Percentiles rank a stretch among this genome's conserved stretches.
These are phyloP conservation scores for Aspergillus tubingensis DNA, from an alignment of 2,329 filamentous ascomycete species.

Conservation along the genomic window DNA sequence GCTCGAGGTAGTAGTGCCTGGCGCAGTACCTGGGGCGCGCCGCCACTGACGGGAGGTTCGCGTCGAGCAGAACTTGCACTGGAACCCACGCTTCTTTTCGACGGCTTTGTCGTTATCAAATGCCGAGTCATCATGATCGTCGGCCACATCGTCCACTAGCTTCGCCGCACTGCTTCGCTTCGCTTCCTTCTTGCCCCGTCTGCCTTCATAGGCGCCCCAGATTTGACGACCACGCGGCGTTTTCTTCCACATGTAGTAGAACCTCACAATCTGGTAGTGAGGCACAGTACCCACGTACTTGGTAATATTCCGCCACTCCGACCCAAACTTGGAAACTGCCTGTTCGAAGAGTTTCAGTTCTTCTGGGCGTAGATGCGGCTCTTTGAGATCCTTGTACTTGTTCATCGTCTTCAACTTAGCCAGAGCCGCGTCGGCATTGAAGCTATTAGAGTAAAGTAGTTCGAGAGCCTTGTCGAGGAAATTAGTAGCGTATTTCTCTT, in stretches of 20 bases:
- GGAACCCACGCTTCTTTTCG: conserved; percentile 77
- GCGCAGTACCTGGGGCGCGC: conserved; percentile 75
- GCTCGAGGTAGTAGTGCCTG: conserved; percentile 68
- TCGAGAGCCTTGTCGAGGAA: conserved; percentile 81
- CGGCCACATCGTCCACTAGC: conserved; percentile 86
- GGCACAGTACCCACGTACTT: conserved; percentile 78
- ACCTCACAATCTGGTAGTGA: conserved; percentile 80
- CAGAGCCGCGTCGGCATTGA: conserved; percentile 70
- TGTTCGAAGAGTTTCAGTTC: conserved; percentile 93
- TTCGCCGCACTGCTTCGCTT: conserved; percentile 68
- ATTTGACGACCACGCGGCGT: conserved; percentile 79
- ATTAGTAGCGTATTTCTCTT: conserved; percentile 78
- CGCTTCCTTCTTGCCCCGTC: conserved; percentile 87
- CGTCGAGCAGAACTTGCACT: conserved; percentile 89
- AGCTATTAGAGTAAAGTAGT: conserved; percentile 70
- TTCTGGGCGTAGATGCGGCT: conserved; percentile 74
- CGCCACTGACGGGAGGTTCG: conserved; percentile 86
- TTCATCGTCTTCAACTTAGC: conserved; percentile 68
- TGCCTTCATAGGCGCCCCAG: conserved; percentile 84
- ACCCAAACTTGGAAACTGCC: conserved; percentile 84
- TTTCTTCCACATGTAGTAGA: conserved; percentile 99
- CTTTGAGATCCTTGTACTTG: conserved; percentile 71
- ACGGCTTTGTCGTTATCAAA: conserved; percentile 86
- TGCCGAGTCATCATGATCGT: conserved; percentile 91
- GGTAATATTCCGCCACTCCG: conserved; percentile 80